Base-by-base conservation (phyloP, 768 basidiomycete species). In the Collybia mongolica region DNA sequence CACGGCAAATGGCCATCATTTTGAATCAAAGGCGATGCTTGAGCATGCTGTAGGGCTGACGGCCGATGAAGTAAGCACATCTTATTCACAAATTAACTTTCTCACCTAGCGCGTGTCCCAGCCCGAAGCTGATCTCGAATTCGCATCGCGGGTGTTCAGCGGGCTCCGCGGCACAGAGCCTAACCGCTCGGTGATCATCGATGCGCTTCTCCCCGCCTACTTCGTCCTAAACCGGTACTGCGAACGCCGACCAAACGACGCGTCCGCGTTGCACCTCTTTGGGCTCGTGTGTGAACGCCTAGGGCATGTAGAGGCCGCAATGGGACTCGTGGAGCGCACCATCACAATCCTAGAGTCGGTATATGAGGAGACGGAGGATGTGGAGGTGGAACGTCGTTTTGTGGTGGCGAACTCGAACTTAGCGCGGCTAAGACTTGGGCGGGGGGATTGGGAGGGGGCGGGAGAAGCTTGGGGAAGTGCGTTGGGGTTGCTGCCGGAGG, bases 301-400 rank as follows among this genome's bases (percentile, higher is more conserved):
- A 4, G 88, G 86, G 11, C 86, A 91, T 35, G 59, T 77, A 23
- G 80, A 83, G 14, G 73, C 83, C 23, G 90, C 84, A 5, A 69
- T 76, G 14, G 67, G 72, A 20, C 70, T 83, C 28, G 73, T 94
- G 36, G 65, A 73, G 28, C 76, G 75, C 23, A 84, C 88, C 0
- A 90, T 92, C 12, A 52, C 66, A 3, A 73, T 93, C 8, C 71
- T 98, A n/a, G 96, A 98, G 65, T 77, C 82, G 1, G 77, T 80
- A 22, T 99, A 97, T 69, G 97, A 99, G 64, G 83, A 88, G 46
- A 81, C 80, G 12, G 97, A 99, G 65, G 87, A 92, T 46, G 67
- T 84, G 1, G 70, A 74, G 19, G 81, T 92, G 9, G 97, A 98
- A 66, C 71, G 75, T 44, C 84, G 81, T 46, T 99, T 88, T 60